Percentiles rank a stretch among this genome's conserved stretches.
Conservation (phyloP, 495 filamentous ascomycete genomes). For the Lophiotrema nucula region DNA sequence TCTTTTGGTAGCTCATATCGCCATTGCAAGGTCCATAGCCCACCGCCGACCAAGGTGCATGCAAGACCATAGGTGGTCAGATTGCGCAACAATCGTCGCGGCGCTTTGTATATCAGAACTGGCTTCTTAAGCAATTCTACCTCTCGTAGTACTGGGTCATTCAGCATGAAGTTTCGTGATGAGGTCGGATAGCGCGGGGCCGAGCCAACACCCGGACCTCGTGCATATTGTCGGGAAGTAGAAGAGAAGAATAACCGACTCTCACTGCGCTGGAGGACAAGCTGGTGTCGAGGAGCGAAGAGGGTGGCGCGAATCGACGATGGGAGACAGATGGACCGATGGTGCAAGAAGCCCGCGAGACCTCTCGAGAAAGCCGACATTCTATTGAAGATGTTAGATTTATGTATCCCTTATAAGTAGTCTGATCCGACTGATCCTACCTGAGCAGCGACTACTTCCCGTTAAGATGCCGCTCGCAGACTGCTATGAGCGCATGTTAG, state of each 20-base stretch:
- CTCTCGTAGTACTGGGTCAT: conserved; percentile 22
- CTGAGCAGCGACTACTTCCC: no score
- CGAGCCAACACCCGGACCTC: no score
- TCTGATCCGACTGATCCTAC: no score
- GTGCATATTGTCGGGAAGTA: background rate
- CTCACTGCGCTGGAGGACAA: background rate
- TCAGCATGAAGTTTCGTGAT: no score
- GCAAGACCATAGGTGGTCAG: conserved; percentile 9
- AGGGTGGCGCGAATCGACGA: conserved; percentile 20
- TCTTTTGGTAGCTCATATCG: conserved; percentile 14
- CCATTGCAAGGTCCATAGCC: conserved; percentile 11
- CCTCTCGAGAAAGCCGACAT: conserved; percentile 29
- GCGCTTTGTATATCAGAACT: conserved; percentile 24
- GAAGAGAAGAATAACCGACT: conserved; percentile 11
- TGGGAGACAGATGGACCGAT: conserved; percentile 23
- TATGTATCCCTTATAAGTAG: no score
- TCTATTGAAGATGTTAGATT: no score
- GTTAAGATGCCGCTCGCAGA: no score
- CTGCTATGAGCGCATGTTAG: no score
- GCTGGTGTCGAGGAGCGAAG: conserved; percentile 4
- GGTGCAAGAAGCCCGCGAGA: conserved; percentile 12
- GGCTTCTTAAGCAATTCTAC: conserved; percentile 7
- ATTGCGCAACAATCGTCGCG: background rate
- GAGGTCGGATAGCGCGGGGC: no score
- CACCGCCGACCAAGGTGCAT: background rate